Evolutionary conservation across 2,329 filamentous ascomycete species (phyloP).

Genomic region (Raffaelea deltoideospora): DNA sequence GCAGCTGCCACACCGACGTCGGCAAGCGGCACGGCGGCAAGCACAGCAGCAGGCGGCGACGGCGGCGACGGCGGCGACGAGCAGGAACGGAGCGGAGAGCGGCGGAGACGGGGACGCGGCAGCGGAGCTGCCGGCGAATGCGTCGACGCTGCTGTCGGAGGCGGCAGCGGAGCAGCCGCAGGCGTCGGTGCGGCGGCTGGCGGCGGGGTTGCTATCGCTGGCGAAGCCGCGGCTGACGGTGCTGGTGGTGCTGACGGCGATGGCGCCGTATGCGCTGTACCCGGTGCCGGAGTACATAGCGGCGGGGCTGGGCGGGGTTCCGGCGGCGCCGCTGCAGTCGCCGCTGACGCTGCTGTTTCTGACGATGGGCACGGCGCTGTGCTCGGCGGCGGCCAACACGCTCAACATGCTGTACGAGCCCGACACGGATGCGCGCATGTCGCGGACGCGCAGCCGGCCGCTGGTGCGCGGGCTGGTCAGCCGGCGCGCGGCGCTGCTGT

Average conservation of each 20-base stretch:
- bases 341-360: constrained; percentile 87
- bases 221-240: constrained; percentile 91
- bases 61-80: neutral
- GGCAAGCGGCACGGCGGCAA: constrained; percentile 8
- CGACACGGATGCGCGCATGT: constrained; percentile 82
- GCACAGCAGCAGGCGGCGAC: neutral
- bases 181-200: constrained; percentile 43
- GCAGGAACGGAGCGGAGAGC: too few species aligned
- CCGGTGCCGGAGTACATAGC: constrained; percentile 77
- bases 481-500: constrained; percentile 54
- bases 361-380: constrained; percentile 75
- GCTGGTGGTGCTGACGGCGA: constrained; percentile 80
- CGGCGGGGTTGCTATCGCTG: constrained; percentile 75
- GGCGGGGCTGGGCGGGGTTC: constrained; percentile 37
- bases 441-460: constrained; percentile 78
- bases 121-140: constrained; percentile 15
- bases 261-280: constrained; percentile 83
- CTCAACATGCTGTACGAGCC: constrained; percentile 97
- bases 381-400: constrained; percentile 81
- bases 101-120: too few species aligned
- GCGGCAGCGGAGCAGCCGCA: constrained; percentile 33
- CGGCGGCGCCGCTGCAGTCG: constrained; percentile 59
- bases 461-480: constrained; percentile 71
- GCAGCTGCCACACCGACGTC: constrained; percentile 9
- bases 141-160: constrained; percentile 38